Conservation (phyloP, 1,284 basidiomycete species). For the Irpex sp. region DNA sequence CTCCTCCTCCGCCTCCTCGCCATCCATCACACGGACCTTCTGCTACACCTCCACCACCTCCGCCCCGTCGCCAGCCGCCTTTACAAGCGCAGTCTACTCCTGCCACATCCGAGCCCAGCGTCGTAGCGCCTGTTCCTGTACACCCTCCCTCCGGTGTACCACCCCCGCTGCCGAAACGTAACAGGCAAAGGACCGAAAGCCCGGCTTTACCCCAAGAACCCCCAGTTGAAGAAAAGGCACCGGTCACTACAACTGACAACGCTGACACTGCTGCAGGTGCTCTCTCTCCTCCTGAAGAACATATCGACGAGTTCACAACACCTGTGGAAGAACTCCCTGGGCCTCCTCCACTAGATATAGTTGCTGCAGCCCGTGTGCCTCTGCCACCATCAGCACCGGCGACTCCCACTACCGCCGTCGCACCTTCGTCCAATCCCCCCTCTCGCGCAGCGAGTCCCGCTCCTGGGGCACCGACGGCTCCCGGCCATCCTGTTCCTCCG, state of each 20-base stretch:
- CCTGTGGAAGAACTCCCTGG: conserved; percentile 27
- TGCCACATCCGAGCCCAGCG: not conserved
- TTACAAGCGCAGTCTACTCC: not conserved
- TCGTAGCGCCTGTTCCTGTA: not conserved
- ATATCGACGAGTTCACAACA: conserved; percentile 26
- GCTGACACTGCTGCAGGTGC: not conserved
- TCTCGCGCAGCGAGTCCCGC: conserved; percentile 1
- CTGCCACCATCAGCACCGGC: conserved; percentile 35
- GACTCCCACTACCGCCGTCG: conserved; percentile 7
- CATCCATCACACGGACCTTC: conserved; percentile 23
- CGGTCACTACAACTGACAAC: not conserved
- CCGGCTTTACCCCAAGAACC: not conserved
- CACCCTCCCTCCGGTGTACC: conserved; percentile 6
- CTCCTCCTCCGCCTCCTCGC: conserved; percentile 33
- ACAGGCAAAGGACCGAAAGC: conserved; percentile 12
- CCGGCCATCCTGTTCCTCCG: conserved; percentile 34
- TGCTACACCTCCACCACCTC: conserved; percentile 16
- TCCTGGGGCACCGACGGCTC: not conserved
- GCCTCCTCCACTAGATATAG: conserved; percentile 12
- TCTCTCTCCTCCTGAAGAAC: conserved; percentile 15
- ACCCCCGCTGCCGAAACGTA: conserved; percentile 22
- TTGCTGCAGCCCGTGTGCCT: conserved; percentile 27
- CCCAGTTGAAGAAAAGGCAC: not conserved
- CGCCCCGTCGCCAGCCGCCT: conserved; percentile 17
- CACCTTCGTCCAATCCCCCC: not conserved